These are phyloP conservation scores for Pisolithus microcarpus DNA, from an alignment of 768 basidiomycete genomes.

Conservation along the genomic window DNA sequence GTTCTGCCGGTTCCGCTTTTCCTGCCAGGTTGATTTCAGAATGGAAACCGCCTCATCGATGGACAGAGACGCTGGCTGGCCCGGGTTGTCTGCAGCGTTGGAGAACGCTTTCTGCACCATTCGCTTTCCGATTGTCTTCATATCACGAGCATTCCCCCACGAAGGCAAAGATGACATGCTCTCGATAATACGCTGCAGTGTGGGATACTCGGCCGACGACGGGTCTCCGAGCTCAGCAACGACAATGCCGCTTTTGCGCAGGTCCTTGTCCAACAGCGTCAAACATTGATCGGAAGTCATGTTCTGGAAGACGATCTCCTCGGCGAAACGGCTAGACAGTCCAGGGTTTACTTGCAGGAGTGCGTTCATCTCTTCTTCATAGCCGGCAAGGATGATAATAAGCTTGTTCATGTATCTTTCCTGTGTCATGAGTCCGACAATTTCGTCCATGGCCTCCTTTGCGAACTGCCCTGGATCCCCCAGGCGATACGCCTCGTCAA, in stretches of 20 bases:
- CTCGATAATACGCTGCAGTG: constrained; percentile 34
- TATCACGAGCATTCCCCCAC: constrained; percentile 69
- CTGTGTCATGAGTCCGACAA: constrained; percentile 57
- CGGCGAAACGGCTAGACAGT: constrained; percentile 61
- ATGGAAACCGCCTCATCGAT: constrained; percentile 25
- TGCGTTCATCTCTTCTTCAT: constrained; percentile 58
- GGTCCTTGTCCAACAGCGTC: constrained; percentile 39
- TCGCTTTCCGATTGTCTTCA: constrained; percentile 45
- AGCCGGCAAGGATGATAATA: constrained; percentile 64
- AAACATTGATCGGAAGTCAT: constrained; percentile 45
- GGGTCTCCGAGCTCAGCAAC: constrained; percentile 32
- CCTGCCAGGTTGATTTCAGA: constrained; percentile 16
- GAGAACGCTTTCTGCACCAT: constrained; percentile 39
- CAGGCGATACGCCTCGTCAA: constrained; percentile 67
- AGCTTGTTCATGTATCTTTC: constrained; percentile 51
- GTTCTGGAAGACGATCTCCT: constrained; percentile 48
- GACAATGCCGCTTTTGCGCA: constrained; percentile 37
- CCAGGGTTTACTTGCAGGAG: constrained; percentile 55
- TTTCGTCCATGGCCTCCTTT: constrained; percentile 65
- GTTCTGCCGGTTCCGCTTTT: constrained; percentile 19
- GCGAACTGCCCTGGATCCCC: constrained; percentile 56
- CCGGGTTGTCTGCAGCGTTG: constrained; percentile 10
- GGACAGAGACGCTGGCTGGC: constrained; percentile 18
- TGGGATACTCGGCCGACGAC: constrained; percentile 20
- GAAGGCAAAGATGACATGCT: constrained; percentile 39